phyloP scores from a whole-genome alignment of 192 early-diverging fungal species.

The Gamsiella multidivaricata region DNA sequence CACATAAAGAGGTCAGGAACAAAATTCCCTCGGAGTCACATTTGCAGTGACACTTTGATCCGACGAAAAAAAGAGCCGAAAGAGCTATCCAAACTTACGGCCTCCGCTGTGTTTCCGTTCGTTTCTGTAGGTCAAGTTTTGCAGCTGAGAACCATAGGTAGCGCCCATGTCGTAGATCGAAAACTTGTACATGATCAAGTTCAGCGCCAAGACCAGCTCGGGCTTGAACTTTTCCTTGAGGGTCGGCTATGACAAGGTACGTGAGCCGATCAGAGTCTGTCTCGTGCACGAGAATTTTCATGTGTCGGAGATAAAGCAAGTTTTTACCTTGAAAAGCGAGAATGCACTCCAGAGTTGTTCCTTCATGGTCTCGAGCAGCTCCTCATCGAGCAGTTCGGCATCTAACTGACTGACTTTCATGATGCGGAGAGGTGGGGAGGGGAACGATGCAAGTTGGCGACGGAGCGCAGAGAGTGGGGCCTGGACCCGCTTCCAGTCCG shows the following conservation, averaged over 20 bases:
- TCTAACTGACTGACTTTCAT: constrained; percentile 88
- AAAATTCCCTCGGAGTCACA: not conserved
- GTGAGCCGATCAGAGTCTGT: constrained; percentile 9
- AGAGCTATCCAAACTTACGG: constrained; percentile 52
- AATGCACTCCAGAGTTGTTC: constrained; percentile 81
- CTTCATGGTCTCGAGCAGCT: constrained; percentile 80
- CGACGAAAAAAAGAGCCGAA: not conserved
- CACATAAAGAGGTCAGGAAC: not conserved
- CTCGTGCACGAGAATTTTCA: not conserved
- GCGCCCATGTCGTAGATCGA: constrained; percentile 80
- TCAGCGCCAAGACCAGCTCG: constrained; percentile 76
- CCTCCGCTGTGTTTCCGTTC: constrained; percentile 67
- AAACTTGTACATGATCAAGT: constrained; percentile 77
- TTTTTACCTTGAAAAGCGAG: constrained; percentile 72
- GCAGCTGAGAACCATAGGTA: constrained; percentile 84
- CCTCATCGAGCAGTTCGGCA: constrained; percentile 82
- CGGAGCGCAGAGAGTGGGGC: constrained; percentile 58
- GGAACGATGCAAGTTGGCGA: constrained; percentile 62
- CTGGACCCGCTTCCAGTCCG: constrained; percentile 65
- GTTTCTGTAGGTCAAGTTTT: constrained; percentile 86
- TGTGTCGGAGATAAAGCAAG: constrained; percentile 7
- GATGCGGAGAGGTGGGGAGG: constrained; percentile 65
- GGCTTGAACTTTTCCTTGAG: constrained; percentile 74
- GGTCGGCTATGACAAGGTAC: constrained; percentile 50
- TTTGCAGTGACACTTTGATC: constrained; percentile 4